Evolutionary conservation across 257 asterid genomes (phyloP).

Genomic region (Penstemon newberryi): DNA sequence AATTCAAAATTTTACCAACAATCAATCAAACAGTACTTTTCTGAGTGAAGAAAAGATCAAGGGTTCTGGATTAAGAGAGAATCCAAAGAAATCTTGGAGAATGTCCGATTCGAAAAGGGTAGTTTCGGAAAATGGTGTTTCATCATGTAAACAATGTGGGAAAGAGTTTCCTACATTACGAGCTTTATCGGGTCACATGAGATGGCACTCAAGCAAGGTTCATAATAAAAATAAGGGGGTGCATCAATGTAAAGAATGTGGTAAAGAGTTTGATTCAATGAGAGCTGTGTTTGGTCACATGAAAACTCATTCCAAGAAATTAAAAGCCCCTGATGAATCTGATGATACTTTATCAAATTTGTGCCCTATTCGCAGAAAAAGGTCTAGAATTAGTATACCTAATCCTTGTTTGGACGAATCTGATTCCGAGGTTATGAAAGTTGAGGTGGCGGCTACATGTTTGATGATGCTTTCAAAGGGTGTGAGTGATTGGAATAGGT

Average conservation of each 20-base stretch:
- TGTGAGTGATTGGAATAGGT: constrained; percentile 29
- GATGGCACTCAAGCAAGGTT: constrained; percentile 56
- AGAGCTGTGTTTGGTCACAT: constrained; percentile 89
- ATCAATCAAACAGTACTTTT: constrained; percentile 29
- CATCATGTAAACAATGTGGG: constrained; percentile 63
- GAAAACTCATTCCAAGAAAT: constrained; percentile 76
- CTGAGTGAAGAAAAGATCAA: constrained; percentile 29
- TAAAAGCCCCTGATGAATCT: constrained; percentile 30
- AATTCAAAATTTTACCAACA: constrained; percentile 17
- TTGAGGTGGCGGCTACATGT: constrained; percentile 53
- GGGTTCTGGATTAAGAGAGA: constrained; percentile 47
- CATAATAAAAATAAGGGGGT: constrained; percentile 10
- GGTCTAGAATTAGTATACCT: constrained; percentile 61
- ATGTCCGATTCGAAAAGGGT: constrained; percentile 41
- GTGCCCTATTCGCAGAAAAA: constrained; percentile 56
- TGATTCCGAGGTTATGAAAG: constrained; percentile 42
- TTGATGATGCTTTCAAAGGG: constrained; percentile 78
- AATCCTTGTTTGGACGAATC: constrained; percentile 35
- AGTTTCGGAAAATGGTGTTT: constrained; percentile 12
- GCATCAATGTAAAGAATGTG: constrained; percentile 65
- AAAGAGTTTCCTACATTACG: constrained; percentile 56
- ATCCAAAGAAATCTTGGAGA: constrained; percentile 81
- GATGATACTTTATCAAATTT: constrained; percentile 44
- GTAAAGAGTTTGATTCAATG: constrained; percentile 58
- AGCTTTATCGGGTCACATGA: constrained; percentile 83